A percentile compares a stretch with the other conserved stretches of the same genome.
phyloP scores from a whole-genome alignment of 2,329 filamentous ascomycete species.

The Phyllosticta paracitricarpa region DNA sequence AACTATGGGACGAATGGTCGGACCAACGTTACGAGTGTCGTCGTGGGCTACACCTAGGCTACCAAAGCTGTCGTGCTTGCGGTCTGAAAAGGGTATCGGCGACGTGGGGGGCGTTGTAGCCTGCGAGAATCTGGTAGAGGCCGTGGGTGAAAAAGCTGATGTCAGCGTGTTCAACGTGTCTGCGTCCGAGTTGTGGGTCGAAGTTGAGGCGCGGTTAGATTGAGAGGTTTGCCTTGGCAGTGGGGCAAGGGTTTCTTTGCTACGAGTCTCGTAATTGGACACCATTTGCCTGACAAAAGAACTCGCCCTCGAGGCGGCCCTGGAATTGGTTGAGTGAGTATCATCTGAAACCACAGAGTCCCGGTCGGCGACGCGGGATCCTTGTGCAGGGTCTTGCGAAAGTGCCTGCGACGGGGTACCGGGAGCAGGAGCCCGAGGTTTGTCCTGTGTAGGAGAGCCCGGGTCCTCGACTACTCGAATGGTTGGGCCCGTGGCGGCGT shows the following conservation, averaged over 20 bases:
- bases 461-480: slow-evolving; percentile 32
- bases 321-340: slow-evolving; percentile 23
- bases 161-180: slow-evolving; percentile 22
- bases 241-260: slow-evolving; percentile 13
- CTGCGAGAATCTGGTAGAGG: slow-evolving; percentile 29
- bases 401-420: slow-evolving; percentile 27
- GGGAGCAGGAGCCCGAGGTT: slow-evolving; percentile 29
- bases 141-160: slow-evolving; percentile 25
- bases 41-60: slow-evolving; percentile 26
- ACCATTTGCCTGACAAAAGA: slow-evolving; percentile 8
- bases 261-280: slow-evolving; percentile 19
- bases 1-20: slow-evolving; percentile 10
- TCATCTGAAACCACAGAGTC: slow-evolving; percentile 30
- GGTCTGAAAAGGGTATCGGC: slow-evolving; percentile 15
- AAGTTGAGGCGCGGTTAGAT: slow-evolving; percentile 26
- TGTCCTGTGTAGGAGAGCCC: slow-evolving; percentile 25
- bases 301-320: slow-evolving; percentile 24
- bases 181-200: slow-evolving; percentile 29
- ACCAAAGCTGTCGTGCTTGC: slow-evolving; percentile 20
- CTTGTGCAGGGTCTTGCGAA: slow-evolving; percentile 23
- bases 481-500: slow-evolving; percentile 23
- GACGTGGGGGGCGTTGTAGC: slow-evolving; percentile 30
- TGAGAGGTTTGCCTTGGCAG: slow-evolving; percentile 25
- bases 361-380: slow-evolving; percentile 29
- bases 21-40: slow-evolving; percentile 10